Base-by-base conservation (phyloP, 768 basidiomycete species). In the Inosperma sp. region DNA sequence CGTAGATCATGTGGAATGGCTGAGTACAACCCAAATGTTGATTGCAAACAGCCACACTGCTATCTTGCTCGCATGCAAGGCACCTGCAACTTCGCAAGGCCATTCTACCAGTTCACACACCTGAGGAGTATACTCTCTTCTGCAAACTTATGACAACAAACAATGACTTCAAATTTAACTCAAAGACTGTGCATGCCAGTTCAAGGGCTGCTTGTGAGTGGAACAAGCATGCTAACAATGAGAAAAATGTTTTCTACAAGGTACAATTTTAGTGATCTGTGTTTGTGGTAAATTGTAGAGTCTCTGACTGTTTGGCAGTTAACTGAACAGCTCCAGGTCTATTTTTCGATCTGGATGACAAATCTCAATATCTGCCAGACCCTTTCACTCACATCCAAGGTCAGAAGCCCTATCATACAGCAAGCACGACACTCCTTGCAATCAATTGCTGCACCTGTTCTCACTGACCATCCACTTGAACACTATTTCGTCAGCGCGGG, bases 41-140 rank as follows among this genome's bases (percentile, higher is more conserved):
- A 55, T 5, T 1, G 13, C 5, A 61, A 57, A 5, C 52, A 50
- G 3, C 43, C 27, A 3, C 61, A 65, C 29, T n/a, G 14, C 2
- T 59, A 57, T 37, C 53, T 67, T 30, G 58, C 65, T 8, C 19
- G 34, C n/a, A 52, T 51, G 37, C 66, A 68, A 34, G 54, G 55
- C 2, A 68, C 65, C 6, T n/a, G n/a, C n/a, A n/a, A n/a, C n/a
- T n/a, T n/a, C 57, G 42, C 4, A 55, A 60, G 14, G 57, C 66
- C 4, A 54, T 68, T 8, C 56, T 67, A 0, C 63, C 66, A 0
- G 47, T 68, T 17, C 65, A 67, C 34, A 65, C 65, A 5, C 5
- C 49, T 4, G 50, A 54, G 0, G 66, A 68, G 23, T 51, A 51
- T 2, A 55, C 22, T 1, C 56, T 67, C 0, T 68, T 66, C 48